A percentile compares a stretch with the other conserved stretches of the same genome.
phyloP scores from a whole-genome alignment of 1,139 yeast species.

The Suhomyces yuchorum region DNA sequence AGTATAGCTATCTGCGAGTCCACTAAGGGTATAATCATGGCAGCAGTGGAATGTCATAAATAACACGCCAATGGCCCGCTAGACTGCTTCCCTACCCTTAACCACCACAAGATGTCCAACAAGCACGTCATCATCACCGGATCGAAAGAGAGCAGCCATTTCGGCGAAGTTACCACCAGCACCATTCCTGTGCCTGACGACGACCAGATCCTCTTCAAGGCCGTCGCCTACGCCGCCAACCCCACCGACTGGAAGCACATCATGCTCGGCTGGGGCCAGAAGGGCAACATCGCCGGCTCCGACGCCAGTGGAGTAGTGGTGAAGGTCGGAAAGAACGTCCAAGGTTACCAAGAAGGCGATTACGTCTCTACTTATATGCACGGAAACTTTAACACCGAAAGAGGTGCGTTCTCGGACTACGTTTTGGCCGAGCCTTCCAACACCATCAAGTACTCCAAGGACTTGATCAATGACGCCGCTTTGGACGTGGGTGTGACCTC shows the following conservation, averaged over 20 bases:
- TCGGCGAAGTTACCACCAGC: conserved; percentile 13
- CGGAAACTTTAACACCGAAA: conserved; percentile 31
- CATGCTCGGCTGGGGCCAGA: conserved; percentile 34
- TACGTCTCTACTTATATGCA: conserved; percentile 36
- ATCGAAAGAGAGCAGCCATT: too few species aligned
- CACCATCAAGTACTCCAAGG: conserved; percentile 32
- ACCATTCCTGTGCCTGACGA: conserved; percentile 41
- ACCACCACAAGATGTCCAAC: too few species aligned
- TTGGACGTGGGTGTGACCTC: conserved; percentile 21
- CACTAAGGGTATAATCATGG: conserved; percentile 12
- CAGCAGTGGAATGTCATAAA: too few species aligned
- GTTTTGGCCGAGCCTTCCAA: conserved; percentile 40
- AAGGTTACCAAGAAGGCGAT: conserved; percentile 55
- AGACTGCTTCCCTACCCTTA: too few species aligned
- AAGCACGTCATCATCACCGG: too few species aligned
- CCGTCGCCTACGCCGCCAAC: conserved; percentile 63
- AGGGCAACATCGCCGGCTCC: conserved; percentile 57
- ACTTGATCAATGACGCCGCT: conserved; percentile 12
- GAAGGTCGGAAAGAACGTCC: conserved; percentile 57
- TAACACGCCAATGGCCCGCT: too few species aligned
- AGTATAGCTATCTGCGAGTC: conserved; percentile 15
- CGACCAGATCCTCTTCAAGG: conserved; percentile 53
- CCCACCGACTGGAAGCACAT: conserved; percentile 84
- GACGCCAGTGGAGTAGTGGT: conserved; percentile 63
- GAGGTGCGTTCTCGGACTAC: conserved; percentile 67